Conservation (phyloP, 1,284 basidiomycete species). For the Acaromyces ingoldii region DNA sequence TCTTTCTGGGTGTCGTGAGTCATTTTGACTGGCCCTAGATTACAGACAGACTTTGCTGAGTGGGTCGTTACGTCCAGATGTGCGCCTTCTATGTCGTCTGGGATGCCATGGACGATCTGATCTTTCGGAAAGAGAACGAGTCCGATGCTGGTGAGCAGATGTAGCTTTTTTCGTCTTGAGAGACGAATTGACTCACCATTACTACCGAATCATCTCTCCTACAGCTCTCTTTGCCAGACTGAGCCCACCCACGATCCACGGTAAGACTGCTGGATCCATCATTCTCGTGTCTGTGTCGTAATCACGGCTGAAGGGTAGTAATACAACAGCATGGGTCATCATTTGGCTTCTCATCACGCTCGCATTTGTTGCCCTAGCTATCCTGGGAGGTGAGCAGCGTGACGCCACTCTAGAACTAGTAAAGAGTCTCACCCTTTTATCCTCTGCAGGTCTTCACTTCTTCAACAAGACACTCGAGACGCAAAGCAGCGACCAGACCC, state of each 20-base stretch:
- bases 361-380: not conserved
- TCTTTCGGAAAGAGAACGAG: constrained; percentile 12
- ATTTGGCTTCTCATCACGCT: constrained; percentile 5
- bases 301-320: not conserved
- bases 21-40: constrained; percentile 14
- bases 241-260: not conserved
- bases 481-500: constrained; percentile 1
- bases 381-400: not conserved
- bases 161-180: not conserved
- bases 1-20: constrained; percentile 31
- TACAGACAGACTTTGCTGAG: not conserved
- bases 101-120: constrained; percentile 7
- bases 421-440: not conserved
- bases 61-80: not conserved
- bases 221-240: constrained; percentile 4
- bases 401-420: no score
- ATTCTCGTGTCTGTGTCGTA: not conserved
- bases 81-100: constrained; percentile 6
- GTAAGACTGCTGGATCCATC: not conserved
- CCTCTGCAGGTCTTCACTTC: constrained; percentile 6
- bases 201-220: not conserved
- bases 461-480: constrained; percentile 5
- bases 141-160: no score
- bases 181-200: not conserved
- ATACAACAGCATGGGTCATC: constrained; percentile 4